Percentiles rank a stretch among this genome's conserved stretches.
These are phyloP conservation scores for Pelargonium myrrhifolium DNA, from an alignment of 441 rosid genomes.

Conservation along the genomic window DNA sequence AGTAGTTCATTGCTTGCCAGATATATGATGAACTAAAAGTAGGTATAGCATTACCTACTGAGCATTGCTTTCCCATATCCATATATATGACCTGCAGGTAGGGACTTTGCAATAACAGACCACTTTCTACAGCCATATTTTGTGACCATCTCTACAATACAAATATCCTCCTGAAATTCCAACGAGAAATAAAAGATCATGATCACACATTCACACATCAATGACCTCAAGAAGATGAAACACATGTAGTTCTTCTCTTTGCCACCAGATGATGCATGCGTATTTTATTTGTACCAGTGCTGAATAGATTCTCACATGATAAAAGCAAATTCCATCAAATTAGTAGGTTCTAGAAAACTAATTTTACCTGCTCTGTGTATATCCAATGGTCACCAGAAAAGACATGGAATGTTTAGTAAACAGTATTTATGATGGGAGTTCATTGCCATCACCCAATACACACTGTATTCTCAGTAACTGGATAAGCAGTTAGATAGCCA, in stretches of 20 bases:
- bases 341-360: background rate
- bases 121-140: conserved; percentile 19
- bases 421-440: background rate
- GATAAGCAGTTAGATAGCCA: background rate
- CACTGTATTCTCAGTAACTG: background rate
- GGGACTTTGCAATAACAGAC: conserved; percentile 23
- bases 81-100: no score
- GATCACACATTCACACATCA: background rate
- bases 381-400: background rate
- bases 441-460: no score
- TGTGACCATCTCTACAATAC: conserved; percentile 8
- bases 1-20: background rate
- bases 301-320: conserved; percentile 18
- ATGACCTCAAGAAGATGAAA: background rate
- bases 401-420: no score
- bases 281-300: conserved; percentile 14
- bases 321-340: background rate
- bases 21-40: background rate
- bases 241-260: background rate
- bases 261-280: background rate
- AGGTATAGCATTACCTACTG: conserved; percentile 10
- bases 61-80: conserved; percentile 29
- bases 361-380: background rate
- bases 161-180: conserved; percentile 25
- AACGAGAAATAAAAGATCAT: background rate